Evolutionary conservation across 169 alveolate genomes (phyloP).

Genomic region (Plasmodium relictum): DNA sequence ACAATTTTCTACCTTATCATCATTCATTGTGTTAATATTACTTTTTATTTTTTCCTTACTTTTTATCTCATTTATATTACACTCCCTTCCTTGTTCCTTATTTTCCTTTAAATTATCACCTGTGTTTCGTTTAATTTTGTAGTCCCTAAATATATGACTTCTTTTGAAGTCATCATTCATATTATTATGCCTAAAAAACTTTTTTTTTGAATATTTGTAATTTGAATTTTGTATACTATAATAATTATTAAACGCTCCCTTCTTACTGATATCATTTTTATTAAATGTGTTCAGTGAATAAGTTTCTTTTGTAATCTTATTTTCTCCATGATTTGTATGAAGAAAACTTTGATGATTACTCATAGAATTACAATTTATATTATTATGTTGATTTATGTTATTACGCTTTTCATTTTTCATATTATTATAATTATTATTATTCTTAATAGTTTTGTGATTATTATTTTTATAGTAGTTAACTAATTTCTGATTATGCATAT

Average conservation of each 20-base stretch:
- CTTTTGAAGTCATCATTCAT: neutral
- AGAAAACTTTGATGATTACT: too few species aligned
- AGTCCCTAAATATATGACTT: conserved; percentile 1
- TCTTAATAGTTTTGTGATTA: neutral
- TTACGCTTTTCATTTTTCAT: neutral
- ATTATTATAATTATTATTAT: neutral
- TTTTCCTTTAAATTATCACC: neutral
- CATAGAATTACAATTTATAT: too few species aligned
- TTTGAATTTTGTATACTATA: neutral
- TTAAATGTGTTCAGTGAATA: neutral
- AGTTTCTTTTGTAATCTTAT: too few species aligned
- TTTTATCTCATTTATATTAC: neutral
- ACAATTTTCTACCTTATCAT: neutral
- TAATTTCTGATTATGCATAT: neutral
- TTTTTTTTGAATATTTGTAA: conserved; percentile 11
- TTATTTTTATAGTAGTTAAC: neutral
- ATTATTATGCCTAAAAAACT: neutral
- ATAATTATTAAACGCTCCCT: neutral
- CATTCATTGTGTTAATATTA: neutral
- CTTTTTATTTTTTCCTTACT: neutral
- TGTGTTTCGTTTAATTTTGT: neutral
- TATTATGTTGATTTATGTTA: neutral
- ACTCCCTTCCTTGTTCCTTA: neutral
- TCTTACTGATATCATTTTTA: neutral
- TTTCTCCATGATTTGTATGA: too few species aligned